Evolutionary conservation across 2,329 filamentous ascomycete species (phyloP).

Genomic region (Fusarium chaquense): DNA sequence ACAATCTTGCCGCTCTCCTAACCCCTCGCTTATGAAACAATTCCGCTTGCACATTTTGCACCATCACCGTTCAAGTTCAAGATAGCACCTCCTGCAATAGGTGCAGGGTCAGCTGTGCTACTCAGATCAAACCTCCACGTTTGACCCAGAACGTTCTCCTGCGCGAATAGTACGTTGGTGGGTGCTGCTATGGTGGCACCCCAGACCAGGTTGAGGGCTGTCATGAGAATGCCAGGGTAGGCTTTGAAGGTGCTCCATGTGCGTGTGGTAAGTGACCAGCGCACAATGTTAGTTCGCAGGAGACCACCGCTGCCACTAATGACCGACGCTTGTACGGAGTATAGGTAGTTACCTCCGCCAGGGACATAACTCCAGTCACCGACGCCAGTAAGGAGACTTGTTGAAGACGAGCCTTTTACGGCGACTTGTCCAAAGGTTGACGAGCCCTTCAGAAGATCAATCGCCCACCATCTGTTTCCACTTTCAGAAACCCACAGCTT

Average conservation of each 20-base stretch:
- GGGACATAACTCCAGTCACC: slow-evolving; percentile 39
- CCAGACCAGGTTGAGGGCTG: slow-evolving; percentile 18
- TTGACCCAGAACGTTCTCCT: slow-evolving; percentile 9
- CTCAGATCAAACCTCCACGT: slow-evolving; percentile 26
- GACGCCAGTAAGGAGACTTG: neutral
- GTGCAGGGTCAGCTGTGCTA: neutral
- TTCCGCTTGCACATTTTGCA: slow-evolving; percentile 23
- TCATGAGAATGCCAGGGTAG: neutral
- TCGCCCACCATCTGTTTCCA: slow-evolving; percentile 22
- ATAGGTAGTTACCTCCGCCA: slow-evolving; percentile 33
- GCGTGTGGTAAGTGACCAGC: slow-evolving; percentile 1
- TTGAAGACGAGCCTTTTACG: neutral
- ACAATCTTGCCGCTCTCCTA: slow-evolving; percentile 36
- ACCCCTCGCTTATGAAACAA: neutral
- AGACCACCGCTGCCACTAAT: slow-evolving; percentile 5
- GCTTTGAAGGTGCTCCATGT: slow-evolving; percentile 5
- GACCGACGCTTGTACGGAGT: slow-evolving; percentile 19
- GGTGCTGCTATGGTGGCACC: slow-evolving; percentile 12
- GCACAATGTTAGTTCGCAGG: slow-evolving; percentile 20
- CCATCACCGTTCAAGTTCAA: slow-evolving; percentile 29
- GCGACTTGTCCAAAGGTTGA: slow-evolving; percentile 1
- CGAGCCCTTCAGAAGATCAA: slow-evolving; percentile 15
- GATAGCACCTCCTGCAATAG: slow-evolving; percentile 4
- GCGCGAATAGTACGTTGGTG: slow-evolving; percentile 1
- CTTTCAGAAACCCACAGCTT: slow-evolving; percentile 24